phyloP scores from a whole-genome alignment of 495 filamentous ascomycete species.

The Aspergillus biplanus region DNA sequence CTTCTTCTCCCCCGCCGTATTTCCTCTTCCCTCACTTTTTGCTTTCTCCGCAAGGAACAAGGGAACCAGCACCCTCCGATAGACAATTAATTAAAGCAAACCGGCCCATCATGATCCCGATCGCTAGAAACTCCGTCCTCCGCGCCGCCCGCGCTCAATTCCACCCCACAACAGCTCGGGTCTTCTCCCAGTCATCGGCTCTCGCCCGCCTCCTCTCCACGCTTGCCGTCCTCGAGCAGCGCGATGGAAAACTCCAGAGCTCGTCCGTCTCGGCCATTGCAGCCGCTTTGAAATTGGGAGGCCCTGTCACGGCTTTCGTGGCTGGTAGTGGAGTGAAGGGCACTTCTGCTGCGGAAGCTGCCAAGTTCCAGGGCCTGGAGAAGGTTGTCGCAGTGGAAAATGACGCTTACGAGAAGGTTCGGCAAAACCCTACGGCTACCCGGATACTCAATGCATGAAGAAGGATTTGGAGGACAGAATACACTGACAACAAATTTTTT shows the following conservation, averaged over 20 bases:
- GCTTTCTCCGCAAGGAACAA: background rate
- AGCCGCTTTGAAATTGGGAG: slow-evolving; percentile 85
- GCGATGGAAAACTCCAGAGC: slow-evolving; percentile 80
- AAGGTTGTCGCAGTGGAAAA: slow-evolving; percentile 91
- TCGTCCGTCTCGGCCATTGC: slow-evolving; percentile 85
- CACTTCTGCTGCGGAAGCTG: slow-evolving; percentile 79
- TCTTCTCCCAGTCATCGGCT: slow-evolving; percentile 41
- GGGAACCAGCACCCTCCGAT: background rate
- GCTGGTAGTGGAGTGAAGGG: slow-evolving; percentile 79
- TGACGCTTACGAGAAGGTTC: slow-evolving; percentile 87
- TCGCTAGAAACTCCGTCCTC: slow-evolving; percentile 48
- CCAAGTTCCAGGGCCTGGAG: slow-evolving; percentile 85
- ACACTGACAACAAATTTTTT: slow-evolving; percentile 13
- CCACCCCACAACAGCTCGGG: slow-evolving; percentile 22
- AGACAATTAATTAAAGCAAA: slow-evolving; percentile 1
- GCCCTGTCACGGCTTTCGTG: slow-evolving; percentile 81
- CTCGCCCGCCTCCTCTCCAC: slow-evolving; percentile 80
- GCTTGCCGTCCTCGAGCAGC: slow-evolving; percentile 90
- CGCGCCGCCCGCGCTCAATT: slow-evolving; percentile 54
- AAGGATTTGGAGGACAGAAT: no score
- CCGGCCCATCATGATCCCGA: slow-evolving; percentile 41
- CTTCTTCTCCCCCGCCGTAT: slow-evolving; percentile 13
- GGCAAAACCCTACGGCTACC: background rate
- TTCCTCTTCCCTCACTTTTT: background rate
- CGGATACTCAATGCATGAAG: no score